Evolutionary conservation across 83 land plant genomes (phyloP).

Genomic region (Thuja plicata): DNA sequence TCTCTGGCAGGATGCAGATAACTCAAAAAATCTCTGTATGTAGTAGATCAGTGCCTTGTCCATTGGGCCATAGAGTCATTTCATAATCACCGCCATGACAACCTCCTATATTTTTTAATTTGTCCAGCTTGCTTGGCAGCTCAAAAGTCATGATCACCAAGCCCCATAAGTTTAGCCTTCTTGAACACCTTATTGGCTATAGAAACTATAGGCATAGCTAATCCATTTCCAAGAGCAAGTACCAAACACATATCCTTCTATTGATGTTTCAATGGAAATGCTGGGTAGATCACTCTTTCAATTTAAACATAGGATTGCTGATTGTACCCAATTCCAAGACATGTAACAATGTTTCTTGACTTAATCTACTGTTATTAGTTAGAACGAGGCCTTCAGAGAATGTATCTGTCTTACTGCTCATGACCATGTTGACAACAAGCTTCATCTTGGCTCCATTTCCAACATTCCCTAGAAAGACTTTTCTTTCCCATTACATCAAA

Average conservation of each 20-base stretch:
- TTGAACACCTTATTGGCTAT: conserved; percentile 88
- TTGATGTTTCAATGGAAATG: conserved; percentile 94
- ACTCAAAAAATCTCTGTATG: no score
- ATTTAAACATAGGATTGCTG: conserved; percentile 81
- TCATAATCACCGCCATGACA: no score
- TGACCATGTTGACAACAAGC: conserved; percentile 96
- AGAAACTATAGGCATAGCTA: conserved; percentile 91
- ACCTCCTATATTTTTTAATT: no score
- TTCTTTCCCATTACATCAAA: conserved; percentile 86
- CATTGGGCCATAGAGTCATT: no score
- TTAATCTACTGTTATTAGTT: conserved; percentile 67
- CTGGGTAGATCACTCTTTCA: conserved; percentile 82
- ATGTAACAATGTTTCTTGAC: conserved; percentile 67
- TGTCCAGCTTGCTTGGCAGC: conserved; percentile 56
- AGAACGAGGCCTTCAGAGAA: conserved; percentile 88
- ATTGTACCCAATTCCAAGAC: conserved; percentile 82
- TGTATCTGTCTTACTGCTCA: conserved; percentile 97
- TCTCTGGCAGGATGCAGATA: no score
- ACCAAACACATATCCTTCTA: conserved; percentile 96
- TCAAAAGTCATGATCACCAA: conserved; percentile 86
- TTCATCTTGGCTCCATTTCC: conserved; percentile 97
- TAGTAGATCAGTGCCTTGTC: no score
- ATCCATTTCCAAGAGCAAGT: conserved; percentile 82
- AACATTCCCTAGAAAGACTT: conserved; percentile 78
- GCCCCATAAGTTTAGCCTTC: conserved; percentile 76